Base-by-base conservation (phyloP, 805 yeast genomes). In the Candida maesae region DNA sequence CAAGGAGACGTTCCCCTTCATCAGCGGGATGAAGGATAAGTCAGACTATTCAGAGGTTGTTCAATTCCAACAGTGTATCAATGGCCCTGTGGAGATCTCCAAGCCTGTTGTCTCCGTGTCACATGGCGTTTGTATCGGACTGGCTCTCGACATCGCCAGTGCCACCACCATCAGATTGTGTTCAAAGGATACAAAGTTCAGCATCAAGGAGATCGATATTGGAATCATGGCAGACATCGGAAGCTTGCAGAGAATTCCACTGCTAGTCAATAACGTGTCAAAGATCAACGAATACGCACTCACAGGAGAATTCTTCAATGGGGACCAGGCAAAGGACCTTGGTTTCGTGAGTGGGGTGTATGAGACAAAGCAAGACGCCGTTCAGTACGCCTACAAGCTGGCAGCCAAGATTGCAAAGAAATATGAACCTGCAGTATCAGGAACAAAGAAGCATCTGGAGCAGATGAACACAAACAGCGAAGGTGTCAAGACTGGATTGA, bases 211-310 rank as follows among this genome's bases (percentile, higher is more conserved):
- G 61, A 78, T 84, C 45, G 76, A 78, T 46, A 68, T 84, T 39
- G 93, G 91, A 3, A 69, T 85, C 56, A 74, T 85, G 28, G 89
- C 93, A 2, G 93, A 85, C 57, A 81, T 84, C 53, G 95, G 95
- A 5, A 71, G 85, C 1, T 65, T 84, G 43, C 90, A 84, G 61
- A 68, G 91, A 55, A 53, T 83, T 42, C 81, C 86, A 5, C 54
- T 56, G 15, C 42, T 79, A 1, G 71, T 73, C 15, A 71, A 71
- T 32, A 81, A 81, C 56, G 61, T 66, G 13, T 78, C 86, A 5
- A 68, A 76, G 64, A 61, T 81, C 45, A 72, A 71, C 56, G 84
- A 81, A 50, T 61, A 76, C 35, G 78, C 84, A 5, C 68, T 78
- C 47, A 79, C 88, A 1, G 91, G 82, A 8, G 73, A 74, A 19